These are phyloP conservation scores for Oropetium thomaeum DNA, from an alignment of 176 grass and related monocot species.

Conservation along the genomic window DNA sequence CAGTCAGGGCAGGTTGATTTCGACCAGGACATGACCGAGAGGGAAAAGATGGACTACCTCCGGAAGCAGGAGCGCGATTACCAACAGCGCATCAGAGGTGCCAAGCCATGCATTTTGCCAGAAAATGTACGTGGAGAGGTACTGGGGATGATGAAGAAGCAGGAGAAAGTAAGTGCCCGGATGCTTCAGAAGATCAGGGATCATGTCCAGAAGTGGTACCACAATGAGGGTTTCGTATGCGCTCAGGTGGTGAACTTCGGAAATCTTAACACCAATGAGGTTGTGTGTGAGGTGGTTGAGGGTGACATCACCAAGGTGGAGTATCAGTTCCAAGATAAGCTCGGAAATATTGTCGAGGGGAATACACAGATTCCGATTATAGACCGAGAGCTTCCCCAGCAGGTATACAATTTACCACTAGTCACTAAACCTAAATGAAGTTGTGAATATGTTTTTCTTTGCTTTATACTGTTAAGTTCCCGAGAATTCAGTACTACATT, in stretches of 20 bases:
- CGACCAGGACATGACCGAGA: conserved; percentile 91
- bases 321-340: conserved; percentile 93
- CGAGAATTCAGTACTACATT: not conserved
- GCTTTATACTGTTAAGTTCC: not conserved
- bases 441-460: not conserved
- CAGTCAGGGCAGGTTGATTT: conserved; percentile 74
- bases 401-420: conserved; percentile 42
- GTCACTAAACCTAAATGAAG: not conserved
- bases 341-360: conserved; percentile 82
- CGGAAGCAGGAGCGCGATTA: conserved; percentile 90
- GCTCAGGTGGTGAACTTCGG: conserved; percentile 93
- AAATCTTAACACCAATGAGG: conserved; percentile 87
- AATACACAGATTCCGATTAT: conserved; percentile 79
- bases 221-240: conserved; percentile 88
- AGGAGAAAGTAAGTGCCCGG: conserved; percentile 77
- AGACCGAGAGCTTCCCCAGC: conserved; percentile 66
- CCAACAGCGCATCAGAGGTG: conserved; percentile 57
- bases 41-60: conserved; percentile 92
- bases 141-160: conserved; percentile 68
- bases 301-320: conserved; percentile 84
- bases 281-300: conserved; percentile 91
- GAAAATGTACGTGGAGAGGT: conserved; percentile 68
- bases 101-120: conserved; percentile 68
- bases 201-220: conserved; percentile 89
- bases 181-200: conserved; percentile 93